phyloP scores from a whole-genome alignment of 805 yeast genomes.

The Cyberlindnera euphorbiiphila region DNA sequence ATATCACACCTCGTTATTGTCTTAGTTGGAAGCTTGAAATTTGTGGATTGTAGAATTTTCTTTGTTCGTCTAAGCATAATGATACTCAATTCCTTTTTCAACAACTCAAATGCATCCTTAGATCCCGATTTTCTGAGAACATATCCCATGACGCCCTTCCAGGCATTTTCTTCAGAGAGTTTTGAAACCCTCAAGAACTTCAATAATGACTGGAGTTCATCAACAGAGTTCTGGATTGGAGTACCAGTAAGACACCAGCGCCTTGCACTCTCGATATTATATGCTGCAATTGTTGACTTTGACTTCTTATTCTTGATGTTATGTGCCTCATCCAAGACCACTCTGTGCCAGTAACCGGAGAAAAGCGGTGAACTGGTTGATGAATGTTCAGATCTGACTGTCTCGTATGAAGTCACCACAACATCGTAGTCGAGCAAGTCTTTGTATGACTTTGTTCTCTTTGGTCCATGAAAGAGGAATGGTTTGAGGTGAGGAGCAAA shows the following conservation, averaged over 20 bases:
- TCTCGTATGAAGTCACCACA: slow-evolving; percentile 65
- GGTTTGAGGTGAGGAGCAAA: slow-evolving; percentile 42
- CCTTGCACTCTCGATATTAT: slow-evolving; percentile 36
- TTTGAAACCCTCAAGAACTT: slow-evolving; percentile 38
- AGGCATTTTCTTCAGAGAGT: slow-evolving; percentile 14
- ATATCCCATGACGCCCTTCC: slow-evolving; percentile 35
- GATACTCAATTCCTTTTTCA: slow-evolving; percentile 27
- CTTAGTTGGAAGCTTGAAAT: slow-evolving; percentile 22
- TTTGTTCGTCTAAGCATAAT: slow-evolving; percentile 48
- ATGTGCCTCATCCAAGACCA: slow-evolving; percentile 64
- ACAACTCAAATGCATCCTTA: slow-evolving; percentile 37
- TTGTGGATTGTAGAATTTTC: slow-evolving; percentile 28
- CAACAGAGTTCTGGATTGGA: slow-evolving; percentile 54
- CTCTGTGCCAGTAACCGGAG: slow-evolving; percentile 40
- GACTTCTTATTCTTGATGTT: slow-evolving; percentile 50
- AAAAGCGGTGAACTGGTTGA: slow-evolving; percentile 25
- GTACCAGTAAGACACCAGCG: slow-evolving; percentile 66
- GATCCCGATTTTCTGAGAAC: slow-evolving; percentile 30
- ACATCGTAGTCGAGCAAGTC: slow-evolving; percentile 51
- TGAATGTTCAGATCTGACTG: slow-evolving; percentile 39
- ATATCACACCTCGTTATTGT: slow-evolving; percentile 19
- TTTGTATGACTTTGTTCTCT: slow-evolving; percentile 33
- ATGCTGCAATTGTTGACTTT: slow-evolving; percentile 43
- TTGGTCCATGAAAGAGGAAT: slow-evolving; percentile 51
- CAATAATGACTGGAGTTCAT: slow-evolving; percentile 50